These are phyloP conservation scores for Claviceps purpurea DNA, from an alignment of 2,329 filamentous ascomycete genomes.

Conservation along the genomic window DNA sequence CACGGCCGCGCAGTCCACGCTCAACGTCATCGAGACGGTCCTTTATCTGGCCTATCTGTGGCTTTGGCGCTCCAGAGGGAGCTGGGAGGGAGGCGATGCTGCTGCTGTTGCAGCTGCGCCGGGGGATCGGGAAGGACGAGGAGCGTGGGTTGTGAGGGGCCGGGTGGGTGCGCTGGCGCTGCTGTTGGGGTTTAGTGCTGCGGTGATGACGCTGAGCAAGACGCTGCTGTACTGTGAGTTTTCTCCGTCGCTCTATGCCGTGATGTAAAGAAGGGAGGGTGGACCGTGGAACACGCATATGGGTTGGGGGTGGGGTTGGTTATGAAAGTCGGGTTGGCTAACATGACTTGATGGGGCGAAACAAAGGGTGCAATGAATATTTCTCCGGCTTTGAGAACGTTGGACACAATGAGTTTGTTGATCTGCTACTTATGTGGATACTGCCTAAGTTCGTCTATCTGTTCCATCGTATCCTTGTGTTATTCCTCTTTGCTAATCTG, in stretches of 20 bases:
- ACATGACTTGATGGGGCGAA: not conserved
- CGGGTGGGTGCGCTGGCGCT: constrained; percentile 30
- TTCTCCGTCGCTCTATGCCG: not conserved
- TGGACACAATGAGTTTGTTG: constrained; percentile 35
- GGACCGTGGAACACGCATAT: too few species aligned
- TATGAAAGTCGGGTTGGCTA: too few species aligned
- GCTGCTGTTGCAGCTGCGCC: too few species aligned
- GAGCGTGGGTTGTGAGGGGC: constrained; percentile 24
- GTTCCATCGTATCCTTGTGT: not conserved
- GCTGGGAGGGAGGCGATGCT: not conserved
- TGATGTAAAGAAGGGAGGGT: not conserved
- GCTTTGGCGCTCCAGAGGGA: constrained; percentile 17
- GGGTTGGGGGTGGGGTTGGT: too few species aligned
- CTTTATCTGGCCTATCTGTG: constrained; percentile 48
- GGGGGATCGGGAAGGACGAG: too few species aligned
- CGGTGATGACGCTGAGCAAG: constrained; percentile 49
- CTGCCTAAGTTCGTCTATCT: constrained; percentile 40
- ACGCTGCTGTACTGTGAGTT: constrained; percentile 45
- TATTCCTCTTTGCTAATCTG: not conserved
- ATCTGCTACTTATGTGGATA: constrained; percentile 40
- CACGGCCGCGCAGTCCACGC: constrained; percentile 55
- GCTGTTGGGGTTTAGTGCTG: constrained; percentile 36
- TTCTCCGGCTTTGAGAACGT: constrained; percentile 43
- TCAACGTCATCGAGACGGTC: constrained; percentile 56
- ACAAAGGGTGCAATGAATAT: constrained; percentile 40